A percentile compares a stretch with the other conserved stretches of the same genome.
Conservation (phyloP, 768 basidiomycete genomes). For the Boletus eberwhitei region DNA sequence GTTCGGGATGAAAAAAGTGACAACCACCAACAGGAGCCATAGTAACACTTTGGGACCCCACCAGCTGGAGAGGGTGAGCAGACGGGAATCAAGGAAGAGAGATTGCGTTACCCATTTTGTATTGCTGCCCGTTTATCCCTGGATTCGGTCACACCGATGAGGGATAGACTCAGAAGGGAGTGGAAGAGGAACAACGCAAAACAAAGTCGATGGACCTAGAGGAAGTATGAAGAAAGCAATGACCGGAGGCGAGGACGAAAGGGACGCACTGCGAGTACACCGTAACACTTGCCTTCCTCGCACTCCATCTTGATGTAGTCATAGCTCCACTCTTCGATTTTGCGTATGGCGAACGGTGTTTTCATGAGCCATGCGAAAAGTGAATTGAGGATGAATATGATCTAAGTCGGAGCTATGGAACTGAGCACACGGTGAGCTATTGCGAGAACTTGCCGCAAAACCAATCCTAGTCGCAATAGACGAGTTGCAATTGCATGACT, state of each 20-base stretch:
- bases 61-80: slow-evolving; percentile 57
- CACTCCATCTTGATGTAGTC: slow-evolving; percentile 99
- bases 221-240: not conserved
- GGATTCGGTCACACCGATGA: slow-evolving; percentile 88
- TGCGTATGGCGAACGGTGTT: slow-evolving; percentile 79
- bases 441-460: slow-evolving; percentile 64
- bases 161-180: slow-evolving; percentile 67
- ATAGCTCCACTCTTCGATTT: slow-evolving; percentile 89
- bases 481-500: slow-evolving; percentile 98
- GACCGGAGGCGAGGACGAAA: not conserved
- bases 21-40: slow-evolving; percentile 77
- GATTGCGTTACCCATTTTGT: slow-evolving; percentile 80
- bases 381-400: slow-evolving; percentile 94
- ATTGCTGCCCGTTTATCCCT: slow-evolving; percentile 90
- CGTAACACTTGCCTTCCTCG: slow-evolving; percentile 89
- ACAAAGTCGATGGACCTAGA: slow-evolving; percentile 89
- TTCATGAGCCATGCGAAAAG: slow-evolving; percentile 97
- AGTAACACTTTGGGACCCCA: slow-evolving; percentile 96
- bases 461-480: slow-evolving; percentile 97
- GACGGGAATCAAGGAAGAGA: slow-evolving; percentile 1
- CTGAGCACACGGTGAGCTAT: not conserved
- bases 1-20: slow-evolving; percentile 95
- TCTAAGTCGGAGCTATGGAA: slow-evolving; percentile 40
- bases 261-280: slow-evolving; percentile 80
- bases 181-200: slow-evolving; percentile 93